Base-by-base conservation (phyloP, 805 yeast species). In the Kockiozyma suomiensis region DNA sequence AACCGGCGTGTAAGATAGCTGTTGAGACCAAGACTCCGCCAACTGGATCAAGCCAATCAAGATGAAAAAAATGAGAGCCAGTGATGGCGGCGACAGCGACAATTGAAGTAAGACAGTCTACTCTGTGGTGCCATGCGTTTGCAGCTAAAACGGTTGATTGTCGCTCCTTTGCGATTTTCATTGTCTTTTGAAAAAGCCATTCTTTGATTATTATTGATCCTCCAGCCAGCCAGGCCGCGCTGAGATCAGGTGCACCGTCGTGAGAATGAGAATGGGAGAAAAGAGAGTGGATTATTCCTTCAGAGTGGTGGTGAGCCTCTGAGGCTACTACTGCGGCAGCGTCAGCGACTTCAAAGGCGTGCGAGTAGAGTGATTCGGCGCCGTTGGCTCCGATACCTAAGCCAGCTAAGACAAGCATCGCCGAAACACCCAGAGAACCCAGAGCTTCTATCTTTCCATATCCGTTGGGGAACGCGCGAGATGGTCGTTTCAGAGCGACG, bases 81-180 rank as follows among this genome's bases (percentile, higher is more conserved):
- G 96, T 82, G 53, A 94, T 94, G 0, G 98, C 91, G 3, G 85
- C 81, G 21, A 93, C 80, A 0, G 98, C 97, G 6, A 93, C 98
- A 23, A 87, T 79, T 0, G 97, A 90, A 0, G 98, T 96, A 68
- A 94, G 73, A 0, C 96, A 87, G 71, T 94, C 99, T 10, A 93
- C 94, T 64, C 99, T 81, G 72, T 94, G 99, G 73, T 94, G 99
- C 98, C 99, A 94, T 2, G 99, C 99, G 71, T 94, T 94, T 3
- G 99, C 99, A 51, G 90, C 85, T 50, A 94, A 79, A 2, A 94
- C 98, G 64, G 90, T 90, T 0, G 97, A 90, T 70, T 89, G 88
- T 30, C 90, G 82, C 62, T 81, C 78, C 50, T 79, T 78, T 0
- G 97, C 99, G 23, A 94, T 84, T 62, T 84, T 83, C 74, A 86